Base-by-base conservation (phyloP, 768 basidiomycete species). In the Scleroderma citrinum region DNA sequence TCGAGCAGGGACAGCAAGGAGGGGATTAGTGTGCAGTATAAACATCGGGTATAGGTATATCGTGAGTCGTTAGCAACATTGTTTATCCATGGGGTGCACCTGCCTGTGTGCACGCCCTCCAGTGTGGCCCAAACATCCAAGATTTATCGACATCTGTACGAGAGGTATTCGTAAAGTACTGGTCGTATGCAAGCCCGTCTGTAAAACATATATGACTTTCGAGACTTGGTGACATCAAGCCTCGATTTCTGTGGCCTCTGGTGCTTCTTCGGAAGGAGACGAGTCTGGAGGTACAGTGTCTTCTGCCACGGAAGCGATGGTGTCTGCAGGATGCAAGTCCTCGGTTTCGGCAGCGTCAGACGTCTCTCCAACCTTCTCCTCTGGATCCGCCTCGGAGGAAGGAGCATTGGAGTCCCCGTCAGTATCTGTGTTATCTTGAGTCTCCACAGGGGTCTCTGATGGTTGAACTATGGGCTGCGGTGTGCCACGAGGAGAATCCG, bases 141-240 rank as follows among this genome's bases (percentile, higher is more conserved):
- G 19, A 7, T 44, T 42, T 23, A 32, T 38, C 29, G 46, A 23
- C 39, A 21, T 48, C 34, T 30, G 47, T 50, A 39, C 21, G 17
- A 35, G 12, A 4, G 5, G 34, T 12, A 35, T n/a, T 13, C 13
- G 4, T 32, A 32, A 13, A 7, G 21, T 42, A 14, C 24, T 16
- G 12, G 21, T 5, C n/a, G n/a, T 26, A 26, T 46, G 44, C 44
- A 34, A 30, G 43, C 35, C 24, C 38, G 46, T 29, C 31, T 34
- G 32, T 47, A 30, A 70, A 72, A 19, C 74, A 53, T 39, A 59
- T 63, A 56, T 71, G 70, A 3, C 73, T 70, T 13, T 57, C 59
- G 21, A 59, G 50, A 41, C 35, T 48, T 34, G 35, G n/a, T 43
- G 34, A 32, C 4, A 46, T 56, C 19, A 63, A 52, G 56, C 53